phyloP scores from a whole-genome alignment of 441 rosid genomes.

The Biscutella auriculata region DNA sequence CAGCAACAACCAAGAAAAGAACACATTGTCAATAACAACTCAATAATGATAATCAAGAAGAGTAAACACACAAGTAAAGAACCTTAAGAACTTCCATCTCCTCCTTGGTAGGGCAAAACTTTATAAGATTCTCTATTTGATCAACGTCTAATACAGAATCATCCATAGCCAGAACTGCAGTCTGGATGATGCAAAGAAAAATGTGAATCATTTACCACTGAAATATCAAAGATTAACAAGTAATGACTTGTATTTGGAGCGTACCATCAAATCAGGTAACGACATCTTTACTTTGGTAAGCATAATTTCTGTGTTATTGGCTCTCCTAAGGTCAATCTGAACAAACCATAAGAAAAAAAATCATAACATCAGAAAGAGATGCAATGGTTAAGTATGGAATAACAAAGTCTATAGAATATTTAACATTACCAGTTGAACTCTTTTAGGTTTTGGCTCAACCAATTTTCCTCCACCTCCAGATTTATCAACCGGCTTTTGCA shows the following conservation, averaged over 20 bases:
- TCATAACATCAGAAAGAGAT: background rate
- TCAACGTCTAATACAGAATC: conserved; percentile 72
- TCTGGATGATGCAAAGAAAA: conserved; percentile 50
- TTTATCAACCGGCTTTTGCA: conserved; percentile 63
- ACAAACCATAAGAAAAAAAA: conserved; percentile 18
- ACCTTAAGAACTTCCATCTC: conserved; percentile 96
- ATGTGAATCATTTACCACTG: conserved; percentile 1
- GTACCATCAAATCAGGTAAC: conserved; percentile 96
- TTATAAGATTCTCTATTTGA: conserved; percentile 85
- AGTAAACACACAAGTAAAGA: conserved; percentile 13
- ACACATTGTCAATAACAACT: background rate
- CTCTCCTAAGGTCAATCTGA: conserved; percentile 92
- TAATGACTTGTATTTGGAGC: conserved; percentile 13
- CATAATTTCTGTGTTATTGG: conserved; percentile 97
- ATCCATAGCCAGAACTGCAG: conserved; percentile 76
- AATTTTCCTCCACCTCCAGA: conserved; percentile 59
- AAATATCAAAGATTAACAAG: background rate
- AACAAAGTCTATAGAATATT: background rate
- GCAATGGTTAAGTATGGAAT: background rate
- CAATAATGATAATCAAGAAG: conserved; percentile 1
- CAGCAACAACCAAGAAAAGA: conserved; percentile 19
- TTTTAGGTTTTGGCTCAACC: conserved; percentile 73
- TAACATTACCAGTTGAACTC: conserved; percentile 64
- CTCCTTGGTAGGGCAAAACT: conserved; percentile 86
- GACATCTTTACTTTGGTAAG: conserved; percentile 99